phyloP scores from a whole-genome alignment of 1,139 yeast genomes.

The Dujonia santamariae region DNA sequence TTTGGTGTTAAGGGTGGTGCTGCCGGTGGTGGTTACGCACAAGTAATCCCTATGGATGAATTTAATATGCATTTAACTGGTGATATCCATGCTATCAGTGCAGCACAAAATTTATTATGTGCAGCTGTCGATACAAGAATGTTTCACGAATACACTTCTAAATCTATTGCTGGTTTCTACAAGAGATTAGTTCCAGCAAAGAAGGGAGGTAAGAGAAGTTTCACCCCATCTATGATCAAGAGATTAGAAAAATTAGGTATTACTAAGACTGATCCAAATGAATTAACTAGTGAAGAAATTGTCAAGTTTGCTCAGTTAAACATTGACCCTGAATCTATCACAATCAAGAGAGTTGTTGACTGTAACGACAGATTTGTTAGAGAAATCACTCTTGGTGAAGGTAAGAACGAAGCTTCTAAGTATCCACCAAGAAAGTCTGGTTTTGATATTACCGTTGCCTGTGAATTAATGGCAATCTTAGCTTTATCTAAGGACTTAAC shows the following conservation, averaged over 20 bases:
- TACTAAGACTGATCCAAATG: slow-evolving; percentile 63
- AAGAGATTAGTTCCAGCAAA: slow-evolving; percentile 69
- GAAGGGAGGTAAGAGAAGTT: slow-evolving; percentile 55
- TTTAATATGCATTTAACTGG: slow-evolving; percentile 84
- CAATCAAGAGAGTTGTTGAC: slow-evolving; percentile 77
- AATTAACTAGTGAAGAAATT: slow-evolving; percentile 63
- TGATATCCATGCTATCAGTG: slow-evolving; percentile 79
- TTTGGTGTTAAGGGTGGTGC: slow-evolving; percentile 90
- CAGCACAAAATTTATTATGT: slow-evolving; percentile 74
- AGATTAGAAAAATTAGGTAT: slow-evolving; percentile 66
- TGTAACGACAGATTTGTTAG: slow-evolving; percentile 77
- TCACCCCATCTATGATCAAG: slow-evolving; percentile 65
- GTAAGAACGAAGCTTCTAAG: slow-evolving; percentile 65
- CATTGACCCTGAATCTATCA: slow-evolving; percentile 70
- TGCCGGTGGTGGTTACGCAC: slow-evolving; percentile 86
- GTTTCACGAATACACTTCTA: slow-evolving; percentile 75
- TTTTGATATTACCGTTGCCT: slow-evolving; percentile 80
- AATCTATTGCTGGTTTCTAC: slow-evolving; percentile 60
- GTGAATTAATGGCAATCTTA: slow-evolving; percentile 78
- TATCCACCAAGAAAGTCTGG: slow-evolving; percentile 71
- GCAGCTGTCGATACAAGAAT: slow-evolving; percentile 84
- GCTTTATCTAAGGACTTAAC: slow-evolving; percentile 65
- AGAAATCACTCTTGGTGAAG: slow-evolving; percentile 72
- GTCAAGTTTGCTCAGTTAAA: slow-evolving; percentile 60
- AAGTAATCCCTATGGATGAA: slow-evolving; percentile 86